Conservation (phyloP, 495 filamentous ascomycete species). For the Darksidea phi region DNA sequence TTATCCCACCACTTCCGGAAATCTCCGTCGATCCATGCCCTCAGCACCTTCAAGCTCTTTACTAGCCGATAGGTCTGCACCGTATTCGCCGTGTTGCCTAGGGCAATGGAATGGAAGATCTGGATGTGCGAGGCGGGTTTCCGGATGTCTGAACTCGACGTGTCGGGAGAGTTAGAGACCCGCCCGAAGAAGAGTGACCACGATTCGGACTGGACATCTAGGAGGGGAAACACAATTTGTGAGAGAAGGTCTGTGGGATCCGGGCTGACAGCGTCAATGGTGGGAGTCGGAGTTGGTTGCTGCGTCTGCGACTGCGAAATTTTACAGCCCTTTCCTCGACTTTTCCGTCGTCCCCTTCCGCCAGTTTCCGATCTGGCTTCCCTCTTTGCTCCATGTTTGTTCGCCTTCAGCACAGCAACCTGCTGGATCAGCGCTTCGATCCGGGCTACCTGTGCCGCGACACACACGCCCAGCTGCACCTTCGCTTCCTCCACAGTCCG, state of each 20-base stretch:
- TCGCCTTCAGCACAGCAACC: slow-evolving; percentile 15
- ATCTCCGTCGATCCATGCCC: slow-evolving; percentile 16
- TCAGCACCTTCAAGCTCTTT: slow-evolving; percentile 24
- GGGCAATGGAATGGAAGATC: slow-evolving; percentile 8
- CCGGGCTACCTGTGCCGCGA: slow-evolving; percentile 23
- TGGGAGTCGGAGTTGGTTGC: slow-evolving; percentile 20
- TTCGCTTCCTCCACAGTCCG: slow-evolving; percentile 26
- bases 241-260: slow-evolving; percentile 17
- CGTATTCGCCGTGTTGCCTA: slow-evolving; percentile 7
- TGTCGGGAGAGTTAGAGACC: slow-evolving; percentile 8
- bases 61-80: slow-evolving; percentile 19
- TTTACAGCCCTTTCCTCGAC: slow-evolving; percentile 17
- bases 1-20: slow-evolving; percentile 18
- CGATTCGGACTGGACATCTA: slow-evolving; percentile 12
- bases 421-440: slow-evolving; percentile 15
- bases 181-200: slow-evolving; percentile 23
- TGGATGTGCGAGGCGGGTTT: slow-evolving; percentile 11
- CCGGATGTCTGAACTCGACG: slow-evolving; percentile 17
- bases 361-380: slow-evolving; percentile 5
- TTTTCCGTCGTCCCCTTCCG: slow-evolving; percentile 19
- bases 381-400: slow-evolving; percentile 16
- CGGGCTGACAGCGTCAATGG: slow-evolving; percentile 3
- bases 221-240: slow-evolving; percentile 15
- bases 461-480: slow-evolving; percentile 23
- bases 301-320: slow-evolving; percentile 22